Evolutionary conservation across 2,329 filamentous ascomycete genomes (phyloP).

Genomic region (Claviceps sp.): DNA sequence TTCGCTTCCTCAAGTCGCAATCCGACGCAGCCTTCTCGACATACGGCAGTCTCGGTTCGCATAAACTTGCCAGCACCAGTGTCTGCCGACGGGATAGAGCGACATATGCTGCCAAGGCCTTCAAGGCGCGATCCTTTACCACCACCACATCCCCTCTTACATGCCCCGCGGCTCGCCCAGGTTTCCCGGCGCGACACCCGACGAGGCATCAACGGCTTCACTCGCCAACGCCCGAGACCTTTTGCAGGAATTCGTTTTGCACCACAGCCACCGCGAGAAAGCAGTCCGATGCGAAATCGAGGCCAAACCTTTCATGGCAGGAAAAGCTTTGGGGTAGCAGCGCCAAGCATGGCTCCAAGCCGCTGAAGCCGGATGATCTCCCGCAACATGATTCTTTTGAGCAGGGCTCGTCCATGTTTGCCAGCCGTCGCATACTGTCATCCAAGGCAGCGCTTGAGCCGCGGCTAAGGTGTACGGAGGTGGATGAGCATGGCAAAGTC

Average conservation of each 20-base stretch:
- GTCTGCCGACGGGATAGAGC: conserved; percentile 12
- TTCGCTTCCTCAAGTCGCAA: conserved; percentile 62
- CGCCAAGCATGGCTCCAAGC: conserved; percentile 23
- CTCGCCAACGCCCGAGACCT: neutral
- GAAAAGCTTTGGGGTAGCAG: conserved; percentile 34
- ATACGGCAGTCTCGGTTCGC: conserved; percentile 17
- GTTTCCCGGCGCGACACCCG: neutral
- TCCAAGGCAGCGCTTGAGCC: conserved; percentile 73
- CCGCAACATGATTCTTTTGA: conserved; percentile 46
- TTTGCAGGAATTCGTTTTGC: conserved; percentile 11
- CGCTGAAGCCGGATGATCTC: conserved; percentile 43
- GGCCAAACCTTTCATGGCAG: conserved; percentile 27
- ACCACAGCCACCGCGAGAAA: conserved; percentile 15
- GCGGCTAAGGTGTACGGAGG: conserved; percentile 82
- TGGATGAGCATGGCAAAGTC: conserved; percentile 83
- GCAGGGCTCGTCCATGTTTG: conserved; percentile 45
- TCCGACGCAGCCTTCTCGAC: conserved; percentile 44
- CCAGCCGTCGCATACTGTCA: conserved; percentile 53
- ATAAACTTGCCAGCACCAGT: conserved; percentile 1
- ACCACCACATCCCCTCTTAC: neutral
- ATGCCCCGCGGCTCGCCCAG: neutral
- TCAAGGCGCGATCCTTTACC: neutral
- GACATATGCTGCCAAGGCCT: neutral
- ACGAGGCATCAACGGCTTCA: neutral
- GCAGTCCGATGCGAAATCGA: conserved; percentile 8